A percentile compares a stretch with the other conserved stretches of the same genome.
Evolutionary conservation across 2,329 filamentous ascomycete species (phyloP).

Genomic region (Xylaria sp.): DNA sequence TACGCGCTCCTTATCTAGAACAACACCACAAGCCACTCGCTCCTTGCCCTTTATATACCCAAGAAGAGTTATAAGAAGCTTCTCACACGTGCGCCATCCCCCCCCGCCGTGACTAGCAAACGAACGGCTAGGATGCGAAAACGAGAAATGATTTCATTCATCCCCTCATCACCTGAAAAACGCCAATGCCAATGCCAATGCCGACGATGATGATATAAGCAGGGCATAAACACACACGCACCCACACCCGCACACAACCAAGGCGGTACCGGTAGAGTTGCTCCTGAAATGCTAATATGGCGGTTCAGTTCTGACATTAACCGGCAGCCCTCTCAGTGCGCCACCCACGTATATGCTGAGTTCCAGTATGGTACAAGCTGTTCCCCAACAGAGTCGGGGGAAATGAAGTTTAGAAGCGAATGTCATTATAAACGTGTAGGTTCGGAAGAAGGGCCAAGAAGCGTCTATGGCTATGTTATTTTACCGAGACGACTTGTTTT

Average conservation of each 20-base stretch:
- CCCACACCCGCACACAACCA: not conserved
- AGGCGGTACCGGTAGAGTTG: not conserved
- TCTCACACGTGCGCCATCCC: slow-evolving; percentile 10
- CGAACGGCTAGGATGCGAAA: slow-evolving; percentile 23
- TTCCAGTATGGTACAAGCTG: slow-evolving; percentile 20
- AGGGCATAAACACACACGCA: slow-evolving; percentile 2
- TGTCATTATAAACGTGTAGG: slow-evolving; percentile 14
- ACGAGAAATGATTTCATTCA: not conserved
- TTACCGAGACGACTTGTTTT: slow-evolving; percentile 32
- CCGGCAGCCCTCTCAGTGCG: slow-evolving; percentile 6
- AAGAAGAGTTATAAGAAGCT: slow-evolving; percentile 11
- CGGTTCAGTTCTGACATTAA: not conserved
- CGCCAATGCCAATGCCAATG: slow-evolving; percentile 19
- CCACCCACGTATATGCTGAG: slow-evolving; percentile 18
- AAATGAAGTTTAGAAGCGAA: slow-evolving; percentile 21
- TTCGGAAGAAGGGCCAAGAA: not conserved
- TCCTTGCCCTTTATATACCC: slow-evolving; percentile 12
- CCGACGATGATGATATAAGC: slow-evolving; percentile 9
- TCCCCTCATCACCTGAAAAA: slow-evolving; percentile 16
- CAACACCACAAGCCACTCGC: not conserved
- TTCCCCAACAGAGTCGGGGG: slow-evolving; percentile 1
- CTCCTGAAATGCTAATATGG: not conserved
- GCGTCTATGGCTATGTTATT: too few relatives aligned
- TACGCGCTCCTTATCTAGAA: too few relatives aligned
- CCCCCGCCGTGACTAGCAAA: slow-evolving; percentile 11